Evolutionary conservation across 2,329 filamentous ascomycete species (phyloP).

Genomic region (Mycosphaerella sp.): DNA sequence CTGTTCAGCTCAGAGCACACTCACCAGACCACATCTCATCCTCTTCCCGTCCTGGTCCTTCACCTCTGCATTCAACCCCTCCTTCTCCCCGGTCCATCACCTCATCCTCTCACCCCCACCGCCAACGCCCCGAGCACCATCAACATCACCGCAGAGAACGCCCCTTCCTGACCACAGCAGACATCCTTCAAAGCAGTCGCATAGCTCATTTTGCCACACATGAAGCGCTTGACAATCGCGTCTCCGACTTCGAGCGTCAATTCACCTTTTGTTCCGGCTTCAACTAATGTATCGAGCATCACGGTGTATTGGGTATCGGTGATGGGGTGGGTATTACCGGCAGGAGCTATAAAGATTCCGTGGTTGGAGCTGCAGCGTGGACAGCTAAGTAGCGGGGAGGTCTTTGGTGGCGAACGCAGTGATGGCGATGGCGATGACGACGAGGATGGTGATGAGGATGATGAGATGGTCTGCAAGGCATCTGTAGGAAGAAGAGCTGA

Average conservation of each 20-base stretch:
- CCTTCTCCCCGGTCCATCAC: not conserved
- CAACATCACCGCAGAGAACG: not conserved
- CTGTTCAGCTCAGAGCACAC: too few species aligned
- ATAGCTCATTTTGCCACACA: not conserved
- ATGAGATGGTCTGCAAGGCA: too few species aligned
- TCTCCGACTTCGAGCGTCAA: not conserved
- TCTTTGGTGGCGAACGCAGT: not conserved
- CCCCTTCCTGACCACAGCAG: not conserved
- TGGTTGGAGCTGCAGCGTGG: not conserved
- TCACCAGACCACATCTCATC: too few species aligned
- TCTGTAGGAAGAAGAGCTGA: too few species aligned
- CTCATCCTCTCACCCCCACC: not conserved
- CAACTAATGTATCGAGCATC: slow-evolving; percentile 1
- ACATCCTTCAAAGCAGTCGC: not conserved
- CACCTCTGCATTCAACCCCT: not conserved
- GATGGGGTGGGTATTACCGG: not conserved
- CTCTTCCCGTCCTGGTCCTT: too few species aligned
- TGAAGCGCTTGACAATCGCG: slow-evolving; percentile 1
- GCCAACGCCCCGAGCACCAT: not conserved
- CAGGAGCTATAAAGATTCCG: not conserved
- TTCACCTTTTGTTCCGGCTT: not conserved
- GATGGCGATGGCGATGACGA: too few species aligned
- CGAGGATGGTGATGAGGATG: too few species aligned
- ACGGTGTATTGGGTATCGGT: not conserved
- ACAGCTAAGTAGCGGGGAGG: too few species aligned